A percentile compares a stretch with the other conserved stretches of the same genome.
Evolutionary conservation across 225 moss, liverwort and hornwort species (phyloP).

Genomic region (Sphagnum contortum): DNA sequence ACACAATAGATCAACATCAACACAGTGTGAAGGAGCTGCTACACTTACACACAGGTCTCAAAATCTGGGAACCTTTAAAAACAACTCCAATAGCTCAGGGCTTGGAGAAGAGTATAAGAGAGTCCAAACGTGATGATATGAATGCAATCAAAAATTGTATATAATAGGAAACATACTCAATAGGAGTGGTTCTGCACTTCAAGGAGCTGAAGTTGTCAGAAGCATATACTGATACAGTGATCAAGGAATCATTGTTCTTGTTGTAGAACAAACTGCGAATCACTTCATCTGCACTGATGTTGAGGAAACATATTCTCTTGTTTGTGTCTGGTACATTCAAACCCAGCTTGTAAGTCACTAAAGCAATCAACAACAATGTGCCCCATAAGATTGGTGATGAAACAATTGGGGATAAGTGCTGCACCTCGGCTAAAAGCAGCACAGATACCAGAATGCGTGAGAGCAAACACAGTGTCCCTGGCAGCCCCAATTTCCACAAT

Average conservation of each 20-base stretch:
- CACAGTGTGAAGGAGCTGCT: too few relatives aligned
- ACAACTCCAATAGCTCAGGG: too few relatives aligned
- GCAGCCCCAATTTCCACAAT: constrained; percentile 91
- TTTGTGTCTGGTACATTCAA: constrained; percentile 44
- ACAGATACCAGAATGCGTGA: constrained; percentile 84
- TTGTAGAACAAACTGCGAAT: constrained; percentile 86
- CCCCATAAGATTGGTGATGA: too few relatives aligned
- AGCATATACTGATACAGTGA: constrained; percentile 70
- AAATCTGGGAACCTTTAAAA: too few relatives aligned
- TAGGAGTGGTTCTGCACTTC: constrained; percentile 80
- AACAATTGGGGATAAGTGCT: too few relatives aligned
- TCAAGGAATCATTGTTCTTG: constrained; percentile 74
- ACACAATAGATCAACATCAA: too few relatives aligned
- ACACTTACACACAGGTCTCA: too few relatives aligned
- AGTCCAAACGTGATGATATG: too few relatives aligned
- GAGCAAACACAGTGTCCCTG: constrained; percentile 77
- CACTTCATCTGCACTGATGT: constrained; percentile 71
- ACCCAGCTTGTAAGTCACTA: background rate
- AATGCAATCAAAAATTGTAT: too few relatives aligned
- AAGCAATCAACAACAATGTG: background rate
- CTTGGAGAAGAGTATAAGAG: too few relatives aligned
- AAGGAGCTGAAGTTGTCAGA: constrained; percentile 74
- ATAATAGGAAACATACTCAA: constrained; percentile 36
- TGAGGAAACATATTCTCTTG: constrained; percentile 77
- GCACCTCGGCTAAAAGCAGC: constrained; percentile 82